phyloP scores from a whole-genome alignment of 2,329 filamentous ascomycete species.

The Aspergillus aculeatus region DNA sequence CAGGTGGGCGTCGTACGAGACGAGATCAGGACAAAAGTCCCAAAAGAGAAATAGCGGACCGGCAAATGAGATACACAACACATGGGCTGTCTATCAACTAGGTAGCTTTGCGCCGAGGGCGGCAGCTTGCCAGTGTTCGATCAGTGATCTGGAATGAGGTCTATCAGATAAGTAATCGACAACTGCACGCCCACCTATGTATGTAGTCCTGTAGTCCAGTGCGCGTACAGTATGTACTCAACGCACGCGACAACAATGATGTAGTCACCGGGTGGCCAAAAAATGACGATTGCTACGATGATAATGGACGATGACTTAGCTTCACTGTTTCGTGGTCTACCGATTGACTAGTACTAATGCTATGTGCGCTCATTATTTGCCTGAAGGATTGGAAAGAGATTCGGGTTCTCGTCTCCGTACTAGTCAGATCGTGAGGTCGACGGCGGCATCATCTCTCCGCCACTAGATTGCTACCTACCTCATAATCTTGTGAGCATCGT shows the following conservation, averaged over 20 bases:
- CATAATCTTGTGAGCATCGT: background rate
- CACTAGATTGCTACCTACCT: background rate
- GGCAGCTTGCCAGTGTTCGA: background rate
- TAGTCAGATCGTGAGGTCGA: background rate
- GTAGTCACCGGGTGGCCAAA: background rate
- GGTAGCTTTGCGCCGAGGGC: too few species aligned
- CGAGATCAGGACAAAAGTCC: background rate
- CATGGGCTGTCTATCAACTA: too few species aligned
- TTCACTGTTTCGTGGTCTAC: too few species aligned
- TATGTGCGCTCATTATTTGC: background rate
- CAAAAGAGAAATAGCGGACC: constrained; percentile 4
- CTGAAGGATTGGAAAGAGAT: background rate
- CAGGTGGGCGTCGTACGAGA: constrained; percentile 8
- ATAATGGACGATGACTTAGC: too few species aligned
- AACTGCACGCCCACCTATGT: too few species aligned
- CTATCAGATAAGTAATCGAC: background rate
- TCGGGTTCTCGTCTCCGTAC: background rate
- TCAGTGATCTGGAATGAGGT: background rate
- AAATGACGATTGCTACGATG: background rate
- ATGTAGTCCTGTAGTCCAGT: too few species aligned
- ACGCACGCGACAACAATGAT: background rate
- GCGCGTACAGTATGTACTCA: background rate
- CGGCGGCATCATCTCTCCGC: background rate
- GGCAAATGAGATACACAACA: constrained; percentile 11
- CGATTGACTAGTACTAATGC: background rate